Conservation (phyloP, 495 filamentous ascomycete species). For the Penicillium argentinense region DNA sequence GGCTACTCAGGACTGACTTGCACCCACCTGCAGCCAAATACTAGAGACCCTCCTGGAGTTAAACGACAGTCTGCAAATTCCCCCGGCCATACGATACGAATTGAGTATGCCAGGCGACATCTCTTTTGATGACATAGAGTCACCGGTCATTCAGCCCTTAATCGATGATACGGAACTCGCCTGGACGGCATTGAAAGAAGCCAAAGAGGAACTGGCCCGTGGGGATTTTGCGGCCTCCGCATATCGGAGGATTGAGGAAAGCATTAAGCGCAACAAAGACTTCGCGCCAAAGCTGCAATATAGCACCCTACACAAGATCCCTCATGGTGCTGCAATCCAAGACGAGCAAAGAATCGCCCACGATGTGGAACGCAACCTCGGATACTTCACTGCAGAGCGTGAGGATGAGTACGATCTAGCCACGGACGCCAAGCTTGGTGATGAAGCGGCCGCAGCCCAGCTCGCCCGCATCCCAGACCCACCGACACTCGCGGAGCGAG, state of each 20-base stretch:
- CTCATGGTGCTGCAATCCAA: constrained; percentile 28
- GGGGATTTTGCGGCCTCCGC: constrained; percentile 39
- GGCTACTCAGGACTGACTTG: constrained; percentile 9
- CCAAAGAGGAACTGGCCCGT: constrained; percentile 40
- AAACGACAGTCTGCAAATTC: constrained; percentile 75
- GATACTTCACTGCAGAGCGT: constrained; percentile 72
- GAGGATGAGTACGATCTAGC: constrained; percentile 77
- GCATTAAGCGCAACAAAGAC: constrained; percentile 37
- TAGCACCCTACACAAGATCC: constrained; percentile 28
- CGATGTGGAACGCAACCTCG: constrained; percentile 31
- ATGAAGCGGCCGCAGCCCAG: constrained; percentile 39
- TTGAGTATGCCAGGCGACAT: constrained; percentile 45
- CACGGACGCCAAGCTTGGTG: constrained; percentile 65
- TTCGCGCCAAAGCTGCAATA: constrained; percentile 41
- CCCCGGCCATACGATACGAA: constrained; percentile 69
- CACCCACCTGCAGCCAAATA: constrained; percentile 55
- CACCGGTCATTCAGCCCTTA: constrained; percentile 38
- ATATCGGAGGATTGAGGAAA: constrained; percentile 41
- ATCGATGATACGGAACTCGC: constrained; percentile 39
- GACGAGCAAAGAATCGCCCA: constrained; percentile 17
- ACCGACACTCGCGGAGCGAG: constrained; percentile 46
- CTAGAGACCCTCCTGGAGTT: constrained; percentile 85
- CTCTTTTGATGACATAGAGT: constrained; percentile 36
- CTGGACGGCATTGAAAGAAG: constrained; percentile 42
- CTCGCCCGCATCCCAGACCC: constrained; percentile 38